Evolutionary conservation across 2,329 filamentous ascomycete genomes (phyloP), one percentile per base, ranked within the genome.

Genomic region (Capronia epimyces): DNA sequence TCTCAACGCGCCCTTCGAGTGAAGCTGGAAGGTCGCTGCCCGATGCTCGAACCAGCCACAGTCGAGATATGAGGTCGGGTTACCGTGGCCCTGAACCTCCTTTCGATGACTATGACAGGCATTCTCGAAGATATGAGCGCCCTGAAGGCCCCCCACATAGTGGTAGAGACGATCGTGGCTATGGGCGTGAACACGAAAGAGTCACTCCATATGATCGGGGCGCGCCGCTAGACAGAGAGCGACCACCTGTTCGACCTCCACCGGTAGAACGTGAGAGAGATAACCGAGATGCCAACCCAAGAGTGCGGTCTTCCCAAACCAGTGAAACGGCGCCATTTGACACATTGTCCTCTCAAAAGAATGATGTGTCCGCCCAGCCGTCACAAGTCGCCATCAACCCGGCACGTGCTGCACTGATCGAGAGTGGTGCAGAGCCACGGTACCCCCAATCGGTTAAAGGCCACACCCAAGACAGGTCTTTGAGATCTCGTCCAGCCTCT

Each of bases 21-120:
- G 58, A 59, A 6, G 20, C 44, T 46, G 39, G 51, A 16, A 50
- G 56, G 36, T 29, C 45, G 8, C 53, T 66, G n/a, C 49, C 65
- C 41, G 69, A 72, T 39, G 64, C 64, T 16, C 64, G 70, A 52
- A 63, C 44, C 10, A 52, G 62, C 36, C 64, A 68, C 24, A 48
- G 50, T 41, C 66, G 71, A 49, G 51, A 68, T 48, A 53, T 63
- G 16, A 66, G 71, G 15, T 60, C 62, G 53, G 65, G 62, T 41
- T 69, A 69, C 31, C 61, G 66, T 49, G 68, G 69, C 16, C 66
- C 65, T 41, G 63, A 64, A 15, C 64, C 67, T 34, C 52, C 64
- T 3, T 67, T 67, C 45, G 70, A 73, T 45, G 64, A 64, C 18
- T 52, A 65, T 20, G 56, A 62, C 2, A 56, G 53, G 29, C 68